Base-by-base conservation (phyloP, 805 yeast genomes). In the Ogataea neopini region DNA sequence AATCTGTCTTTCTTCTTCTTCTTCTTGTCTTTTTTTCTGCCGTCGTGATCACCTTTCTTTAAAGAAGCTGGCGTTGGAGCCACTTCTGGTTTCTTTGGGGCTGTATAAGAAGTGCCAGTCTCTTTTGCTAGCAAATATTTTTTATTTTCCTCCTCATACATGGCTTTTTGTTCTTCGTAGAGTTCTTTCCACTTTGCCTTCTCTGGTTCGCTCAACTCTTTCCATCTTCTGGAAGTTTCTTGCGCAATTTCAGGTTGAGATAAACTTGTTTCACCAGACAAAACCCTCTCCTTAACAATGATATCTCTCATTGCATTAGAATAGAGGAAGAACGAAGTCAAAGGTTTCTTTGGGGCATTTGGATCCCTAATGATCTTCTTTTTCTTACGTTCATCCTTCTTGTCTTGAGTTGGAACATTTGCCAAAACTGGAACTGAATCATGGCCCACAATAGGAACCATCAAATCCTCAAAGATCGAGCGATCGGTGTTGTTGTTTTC, bases 281-380 rank as follows among this genome's bases (percentile, higher is more conserved):
- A 69, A 47, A 71, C 76, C 61, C 96, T 79, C 52, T 86, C 90
- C 45, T 79, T 83, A 47, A 84, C 80, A 52, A 91, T 76, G 32
- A 76, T 71, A 52, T 84, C 86, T 61, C 96, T 83, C 54, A 82
- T 79, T 55, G 80, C 82, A 54, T 86, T 83, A 44, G 88, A 82
- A 68, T 82, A 92, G 35, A 83, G 77, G 67, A 92, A 87, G 72
- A 83, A 91, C 38, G 88, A 86, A 18, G 97, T 90, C 61, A 88
- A 74, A 13, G 99, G 98, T 62, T 90, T 90, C 75, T 88, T 89
- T 50, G 99, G 99, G 38, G 96, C 97, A 61, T 87, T 84, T 44
- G 97, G 97, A 68, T 92, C 98, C 58, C 69, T 74, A 44, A 69
- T 74, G 32, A 64, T 71, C 59, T 73, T 75, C 59, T 70, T 73